A percentile compares a stretch with the other conserved stretches of the same genome.
Conservation (phyloP, 176 grass and related monocot genomes). For the Aechmea fasciata region DNA sequence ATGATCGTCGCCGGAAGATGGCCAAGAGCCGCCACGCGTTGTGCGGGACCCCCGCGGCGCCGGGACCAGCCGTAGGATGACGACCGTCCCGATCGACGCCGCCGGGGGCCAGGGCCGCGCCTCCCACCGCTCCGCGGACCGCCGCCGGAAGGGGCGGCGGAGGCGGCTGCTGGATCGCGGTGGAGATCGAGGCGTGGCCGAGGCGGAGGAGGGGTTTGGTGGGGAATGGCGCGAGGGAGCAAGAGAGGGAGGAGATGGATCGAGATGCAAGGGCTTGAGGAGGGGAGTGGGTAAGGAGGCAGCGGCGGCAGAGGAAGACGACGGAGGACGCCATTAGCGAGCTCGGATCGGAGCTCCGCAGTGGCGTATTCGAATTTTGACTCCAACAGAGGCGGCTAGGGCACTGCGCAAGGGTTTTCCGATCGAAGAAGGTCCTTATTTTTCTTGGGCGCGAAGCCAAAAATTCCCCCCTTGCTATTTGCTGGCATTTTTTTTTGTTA, state of each 20-base stretch:
- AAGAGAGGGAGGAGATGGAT: neutral
- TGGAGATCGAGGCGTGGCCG: neutral
- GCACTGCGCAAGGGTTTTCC: too few species aligned
- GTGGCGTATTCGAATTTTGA: conserved; percentile 7
- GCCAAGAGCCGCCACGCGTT: conserved; percentile 91
- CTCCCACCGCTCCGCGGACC: too few species aligned
- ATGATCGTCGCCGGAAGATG: conserved; percentile 87
- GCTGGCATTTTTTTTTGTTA: too few species aligned
- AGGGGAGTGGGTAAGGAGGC: conserved; percentile 1
- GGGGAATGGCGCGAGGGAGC: neutral
- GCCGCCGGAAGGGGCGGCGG: too few species aligned
- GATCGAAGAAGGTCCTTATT: too few species aligned
- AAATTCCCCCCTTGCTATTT: too few species aligned
- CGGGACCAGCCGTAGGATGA: conserved; percentile 63
- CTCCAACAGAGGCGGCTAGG: neutral
- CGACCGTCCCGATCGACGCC: conserved; percentile 42
- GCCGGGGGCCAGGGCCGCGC: conserved; percentile 60
- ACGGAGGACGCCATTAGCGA: conserved; percentile 45
- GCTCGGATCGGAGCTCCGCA: neutral
- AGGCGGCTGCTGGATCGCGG: neutral
- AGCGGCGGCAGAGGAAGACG: conserved; percentile 27
- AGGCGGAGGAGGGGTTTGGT: neutral
- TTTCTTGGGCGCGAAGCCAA: too few species aligned
- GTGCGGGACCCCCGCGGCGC: conserved; percentile 53
- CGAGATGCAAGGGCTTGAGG: conserved; percentile 5